These are phyloP conservation scores for Xylariales sp. DNA, from an alignment of 2,329 filamentous ascomycete genomes.

Conservation along the genomic window DNA sequence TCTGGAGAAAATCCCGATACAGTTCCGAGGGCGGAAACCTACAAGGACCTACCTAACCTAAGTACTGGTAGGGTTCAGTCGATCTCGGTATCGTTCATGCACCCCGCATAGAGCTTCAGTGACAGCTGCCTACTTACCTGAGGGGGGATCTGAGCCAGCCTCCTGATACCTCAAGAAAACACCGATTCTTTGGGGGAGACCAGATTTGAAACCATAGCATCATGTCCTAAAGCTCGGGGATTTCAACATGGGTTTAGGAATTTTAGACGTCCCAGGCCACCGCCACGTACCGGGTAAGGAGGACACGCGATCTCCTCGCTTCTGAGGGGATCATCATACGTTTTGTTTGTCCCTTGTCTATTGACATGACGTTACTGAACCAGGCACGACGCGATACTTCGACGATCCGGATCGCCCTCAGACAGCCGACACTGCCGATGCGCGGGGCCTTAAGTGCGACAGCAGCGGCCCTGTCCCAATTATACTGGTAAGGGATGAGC, in stretches of 20 bases:
- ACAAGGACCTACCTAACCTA: too few relatives aligned
- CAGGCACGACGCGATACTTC: constrained; percentile 73
- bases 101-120: constrained; percentile 28
- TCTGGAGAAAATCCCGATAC: constrained; percentile 3
- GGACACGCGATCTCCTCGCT: background rate
- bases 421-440: constrained; percentile 47
- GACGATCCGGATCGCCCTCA: constrained; percentile 65
- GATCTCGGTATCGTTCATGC: constrained; percentile 23
- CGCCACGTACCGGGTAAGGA: constrained; percentile 80
- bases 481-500: constrained; percentile 71
- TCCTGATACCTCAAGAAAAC: background rate
- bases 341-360: background rate
- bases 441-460: constrained; percentile 76
- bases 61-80: constrained; percentile 2
- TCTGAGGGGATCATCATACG: background rate
- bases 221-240: constrained; percentile 17
- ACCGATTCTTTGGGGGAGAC: background rate
- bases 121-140: background rate
- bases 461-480: constrained; percentile 73
- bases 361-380: constrained; percentile 21
- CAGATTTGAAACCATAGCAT: constrained; percentile 14
- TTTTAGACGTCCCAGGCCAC: constrained; percentile 76
- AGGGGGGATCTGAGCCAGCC: background rate
- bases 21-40: constrained; percentile 1
- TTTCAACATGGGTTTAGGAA: constrained; percentile 73